Evolutionary conservation across 441 rosid genomes (phyloP).

Genomic region (Daphne laureola): DNA sequence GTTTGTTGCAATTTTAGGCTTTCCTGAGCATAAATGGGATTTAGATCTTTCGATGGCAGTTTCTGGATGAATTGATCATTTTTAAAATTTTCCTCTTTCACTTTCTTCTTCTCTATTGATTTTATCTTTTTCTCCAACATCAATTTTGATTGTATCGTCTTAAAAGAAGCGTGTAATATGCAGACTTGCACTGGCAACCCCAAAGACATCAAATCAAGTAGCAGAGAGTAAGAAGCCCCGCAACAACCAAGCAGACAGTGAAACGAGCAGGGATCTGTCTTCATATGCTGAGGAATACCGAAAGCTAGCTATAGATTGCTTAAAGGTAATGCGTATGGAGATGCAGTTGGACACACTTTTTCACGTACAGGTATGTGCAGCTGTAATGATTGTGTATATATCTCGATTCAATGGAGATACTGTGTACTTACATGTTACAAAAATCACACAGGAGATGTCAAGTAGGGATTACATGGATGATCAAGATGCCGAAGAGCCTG

Average conservation of each 20-base stretch:
- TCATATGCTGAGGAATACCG: slow-evolving; percentile 89
- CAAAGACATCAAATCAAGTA: slow-evolving; percentile 42
- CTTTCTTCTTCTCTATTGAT: slow-evolving; percentile 8
- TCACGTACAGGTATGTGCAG: slow-evolving; percentile 77
- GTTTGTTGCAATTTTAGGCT: too few relatives aligned
- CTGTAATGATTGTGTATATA: slow-evolving; percentile 10
- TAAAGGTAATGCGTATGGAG: slow-evolving; percentile 94
- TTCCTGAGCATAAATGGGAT: neutral
- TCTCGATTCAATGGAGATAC: slow-evolving; percentile 11
- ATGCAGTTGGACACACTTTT: slow-evolving; percentile 96
- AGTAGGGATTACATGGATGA: slow-evolving; percentile 86
- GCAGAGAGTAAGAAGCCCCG: slow-evolving; percentile 41
- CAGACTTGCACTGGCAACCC: slow-evolving; percentile 70
- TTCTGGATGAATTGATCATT: slow-evolving; percentile 10
- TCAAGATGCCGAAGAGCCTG: slow-evolving; percentile 98
- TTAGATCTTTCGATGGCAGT: neutral
- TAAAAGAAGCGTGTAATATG: slow-evolving; percentile 2
- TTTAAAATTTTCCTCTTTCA: slow-evolving; percentile 10
- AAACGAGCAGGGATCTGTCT: slow-evolving; percentile 43
- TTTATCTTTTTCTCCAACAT: slow-evolving; percentile 2
- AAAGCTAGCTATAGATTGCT: slow-evolving; percentile 90
- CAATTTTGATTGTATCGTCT: neutral
- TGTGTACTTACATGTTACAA: slow-evolving; percentile 10
- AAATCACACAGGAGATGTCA: slow-evolving; percentile 74
- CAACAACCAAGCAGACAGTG: slow-evolving; percentile 28